These are phyloP conservation scores for Cyclotella kingstonii DNA, from an alignment of 108 stramenopile genomes.

Conservation along the genomic window DNA sequence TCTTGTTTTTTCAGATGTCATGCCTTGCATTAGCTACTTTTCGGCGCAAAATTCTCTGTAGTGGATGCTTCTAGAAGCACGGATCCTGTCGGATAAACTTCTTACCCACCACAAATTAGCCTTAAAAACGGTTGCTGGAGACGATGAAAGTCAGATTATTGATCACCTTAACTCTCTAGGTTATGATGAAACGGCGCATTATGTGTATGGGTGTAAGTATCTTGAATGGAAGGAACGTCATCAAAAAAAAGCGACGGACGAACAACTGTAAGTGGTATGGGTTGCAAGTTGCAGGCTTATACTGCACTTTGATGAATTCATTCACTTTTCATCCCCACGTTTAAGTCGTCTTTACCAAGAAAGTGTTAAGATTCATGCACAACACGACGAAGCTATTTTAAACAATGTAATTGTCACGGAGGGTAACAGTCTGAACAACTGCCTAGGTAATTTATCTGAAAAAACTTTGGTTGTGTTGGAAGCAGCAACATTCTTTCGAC, in stretches of 20 bases:
- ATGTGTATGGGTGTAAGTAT: constrained; percentile 45
- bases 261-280: constrained; percentile 55
- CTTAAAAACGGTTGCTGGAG: neutral
- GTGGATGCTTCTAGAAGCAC: constrained; percentile 53
- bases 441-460: constrained; percentile 23
- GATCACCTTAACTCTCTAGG: constrained; percentile 28
- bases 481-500: constrained; percentile 75
- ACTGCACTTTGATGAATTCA: neutral
- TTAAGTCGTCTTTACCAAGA: constrained; percentile 37
- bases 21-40: neutral
- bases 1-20: neutral
- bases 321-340: neutral
- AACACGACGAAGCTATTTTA: constrained; percentile 31
- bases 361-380: constrained; percentile 32
- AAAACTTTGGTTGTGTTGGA: constrained; percentile 43
- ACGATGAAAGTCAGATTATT: constrained; percentile 9
- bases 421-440: too few species aligned
- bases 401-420: constrained; percentile 3
- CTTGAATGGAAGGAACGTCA: constrained; percentile 49
- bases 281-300: neutral
- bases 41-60: constrained; percentile 21
- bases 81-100: constrained; percentile 31
- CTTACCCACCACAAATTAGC: neutral
- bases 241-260: constrained; percentile 45
- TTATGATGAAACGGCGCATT: constrained; percentile 44